A percentile compares a stretch with the other conserved stretches of the same genome.
These are phyloP conservation scores for Naganishia vishniacii DNA, from an alignment of 768 basidiomycete genomes.

Conservation along the genomic window DNA sequence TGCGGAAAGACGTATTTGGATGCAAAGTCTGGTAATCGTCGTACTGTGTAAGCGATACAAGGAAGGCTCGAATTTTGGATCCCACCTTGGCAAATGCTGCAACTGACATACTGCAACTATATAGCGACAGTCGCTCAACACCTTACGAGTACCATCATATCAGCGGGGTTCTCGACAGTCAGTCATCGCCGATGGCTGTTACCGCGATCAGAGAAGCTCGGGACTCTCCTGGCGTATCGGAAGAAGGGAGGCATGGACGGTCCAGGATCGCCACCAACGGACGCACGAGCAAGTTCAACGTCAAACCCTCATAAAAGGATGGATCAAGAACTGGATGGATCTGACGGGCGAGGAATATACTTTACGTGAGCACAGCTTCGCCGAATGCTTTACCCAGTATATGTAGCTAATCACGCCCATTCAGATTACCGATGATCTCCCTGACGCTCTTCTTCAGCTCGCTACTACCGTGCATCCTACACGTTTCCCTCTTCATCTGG, in stretches of 20 bases:
- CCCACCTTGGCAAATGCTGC: no score
- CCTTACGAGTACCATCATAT: slow-evolving; percentile 7
- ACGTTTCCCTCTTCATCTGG: slow-evolving; percentile 45
- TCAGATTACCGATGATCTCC: slow-evolving; percentile 34
- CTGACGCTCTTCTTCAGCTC: slow-evolving; percentile 45
- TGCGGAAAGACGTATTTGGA: background rate
- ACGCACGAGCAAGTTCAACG: no score
- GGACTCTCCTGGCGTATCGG: background rate
- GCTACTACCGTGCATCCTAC: slow-evolving; percentile 42
- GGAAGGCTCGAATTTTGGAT: no score
- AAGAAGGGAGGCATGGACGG: background rate
- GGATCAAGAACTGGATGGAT: no score
- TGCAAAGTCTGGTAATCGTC: background rate
- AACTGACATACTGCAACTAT: no score
- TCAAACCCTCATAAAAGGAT: no score
- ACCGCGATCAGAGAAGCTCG: background rate
- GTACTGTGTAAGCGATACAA: background rate
- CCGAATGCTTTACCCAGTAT: background rate
- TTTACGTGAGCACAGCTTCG: slow-evolving; percentile 35
- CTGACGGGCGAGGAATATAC: slow-evolving; percentile 36
- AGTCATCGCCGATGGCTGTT: background rate
- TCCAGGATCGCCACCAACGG: no score
- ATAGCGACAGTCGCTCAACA: slow-evolving; percentile 21
- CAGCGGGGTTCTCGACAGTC: background rate
- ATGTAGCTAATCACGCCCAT: background rate